A percentile compares a stretch with the other conserved stretches of the same genome.
Evolutionary conservation across 1,139 yeast species (phyloP).

Genomic region (Spencermartinsiella ligniputridi): DNA sequence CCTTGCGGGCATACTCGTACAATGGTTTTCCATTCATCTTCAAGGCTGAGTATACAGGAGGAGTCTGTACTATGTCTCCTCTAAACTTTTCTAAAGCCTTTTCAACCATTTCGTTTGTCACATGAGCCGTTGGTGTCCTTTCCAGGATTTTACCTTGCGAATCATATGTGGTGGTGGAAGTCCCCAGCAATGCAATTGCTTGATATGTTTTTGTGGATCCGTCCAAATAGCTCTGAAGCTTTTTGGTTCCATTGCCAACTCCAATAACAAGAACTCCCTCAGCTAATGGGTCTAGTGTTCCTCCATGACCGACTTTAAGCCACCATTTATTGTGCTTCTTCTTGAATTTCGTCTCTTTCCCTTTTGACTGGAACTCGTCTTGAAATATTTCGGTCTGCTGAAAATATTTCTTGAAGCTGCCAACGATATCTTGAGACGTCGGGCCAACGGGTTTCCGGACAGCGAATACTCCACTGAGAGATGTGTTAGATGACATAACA

Average conservation of each 20-base stretch:
- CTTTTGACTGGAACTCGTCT: constrained; percentile 33
- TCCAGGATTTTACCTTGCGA: constrained; percentile 77
- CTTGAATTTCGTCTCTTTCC: constrained; percentile 44
- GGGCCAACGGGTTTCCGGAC: constrained; percentile 83
- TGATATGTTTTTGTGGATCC: constrained; percentile 66
- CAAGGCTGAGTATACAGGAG: constrained; percentile 91
- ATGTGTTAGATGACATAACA: neutral
- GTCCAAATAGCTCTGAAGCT: constrained; percentile 65
- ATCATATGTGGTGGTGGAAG: constrained; percentile 91
- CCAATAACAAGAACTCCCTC: constrained; percentile 91
- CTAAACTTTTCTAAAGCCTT: constrained; percentile 56
- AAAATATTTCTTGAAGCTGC: constrained; percentile 58
- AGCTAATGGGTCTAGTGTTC: constrained; percentile 93
- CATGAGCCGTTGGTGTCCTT: constrained; percentile 51
- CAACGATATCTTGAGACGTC: constrained; percentile 71
- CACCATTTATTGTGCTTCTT: constrained; percentile 44
- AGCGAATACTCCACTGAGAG: constrained; percentile 72
- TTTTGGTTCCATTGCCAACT: constrained; percentile 83
- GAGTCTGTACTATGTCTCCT: constrained; percentile 82
- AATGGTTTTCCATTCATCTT: constrained; percentile 93
- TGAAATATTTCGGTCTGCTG: constrained; percentile 58
- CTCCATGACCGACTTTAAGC: constrained; percentile 96
- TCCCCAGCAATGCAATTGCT: constrained; percentile 81
- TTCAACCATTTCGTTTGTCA: constrained; percentile 51
- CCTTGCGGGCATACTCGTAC: constrained; percentile 91